phyloP scores from a whole-genome alignment of 2,329 filamentous ascomycete genomes.

The Colletotrichum sp. region DNA sequence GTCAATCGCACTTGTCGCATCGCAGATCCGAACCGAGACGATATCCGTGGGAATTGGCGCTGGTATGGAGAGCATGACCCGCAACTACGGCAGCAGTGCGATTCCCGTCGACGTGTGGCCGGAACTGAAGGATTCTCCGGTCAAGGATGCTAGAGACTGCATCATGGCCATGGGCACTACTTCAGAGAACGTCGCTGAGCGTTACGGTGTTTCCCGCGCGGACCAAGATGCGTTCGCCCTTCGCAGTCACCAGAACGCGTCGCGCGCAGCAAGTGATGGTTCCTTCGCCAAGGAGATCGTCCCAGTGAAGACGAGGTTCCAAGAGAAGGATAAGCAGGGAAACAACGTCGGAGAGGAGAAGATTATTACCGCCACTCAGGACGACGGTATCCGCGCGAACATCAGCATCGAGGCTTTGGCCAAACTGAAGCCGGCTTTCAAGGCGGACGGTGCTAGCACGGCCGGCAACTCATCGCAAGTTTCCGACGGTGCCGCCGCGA shows the following conservation, averaged over 20 bases:
- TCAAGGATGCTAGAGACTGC: constrained; percentile 79
- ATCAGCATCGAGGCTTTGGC: constrained; percentile 74
- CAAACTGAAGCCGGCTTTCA: constrained; percentile 87
- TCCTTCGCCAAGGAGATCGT: constrained; percentile 81
- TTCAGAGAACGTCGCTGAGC: constrained; percentile 82
- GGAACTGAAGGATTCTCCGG: constrained; percentile 66
- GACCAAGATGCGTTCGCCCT: constrained; percentile 88
- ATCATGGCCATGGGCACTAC: constrained; percentile 95
- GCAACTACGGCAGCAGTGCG: constrained; percentile 85
- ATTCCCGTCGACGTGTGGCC: constrained; percentile 86
- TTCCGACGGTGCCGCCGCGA: constrained; percentile 85
- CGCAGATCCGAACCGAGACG: constrained; percentile 75
- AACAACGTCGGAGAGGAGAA: constrained; percentile 60
- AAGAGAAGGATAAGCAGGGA: constrained; percentile 67
- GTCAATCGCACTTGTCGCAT: constrained; percentile 76
- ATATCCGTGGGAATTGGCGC: constrained; percentile 80
- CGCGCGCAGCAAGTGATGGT: constrained; percentile 71
- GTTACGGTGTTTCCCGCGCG: constrained; percentile 74
- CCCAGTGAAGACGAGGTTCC: constrained; percentile 74
- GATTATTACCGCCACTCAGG: constrained; percentile 71
- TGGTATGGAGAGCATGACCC: constrained; percentile 96
- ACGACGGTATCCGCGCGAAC: constrained; percentile 81
- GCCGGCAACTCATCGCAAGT: constrained; percentile 89
- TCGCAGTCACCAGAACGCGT: constrained; percentile 75
- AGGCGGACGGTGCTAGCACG: constrained; percentile 74